Evolutionary conservation across 2,329 filamentous ascomycete genomes (phyloP), one percentile per base, ranked within the genome.

Genomic region (Microsporum ferrugineum): DNA sequence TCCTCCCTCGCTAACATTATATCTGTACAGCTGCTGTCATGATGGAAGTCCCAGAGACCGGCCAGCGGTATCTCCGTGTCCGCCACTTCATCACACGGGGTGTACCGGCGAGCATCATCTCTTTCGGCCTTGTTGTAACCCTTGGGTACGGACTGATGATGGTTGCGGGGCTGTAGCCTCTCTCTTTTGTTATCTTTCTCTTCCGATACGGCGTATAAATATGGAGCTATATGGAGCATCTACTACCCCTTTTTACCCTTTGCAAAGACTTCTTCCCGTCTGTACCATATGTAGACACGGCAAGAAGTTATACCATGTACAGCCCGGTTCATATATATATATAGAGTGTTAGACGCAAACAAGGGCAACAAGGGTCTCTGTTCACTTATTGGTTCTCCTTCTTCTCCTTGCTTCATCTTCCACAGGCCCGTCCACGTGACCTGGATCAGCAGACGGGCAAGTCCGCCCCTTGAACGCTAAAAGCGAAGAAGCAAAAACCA

Each of bases 41-140:
- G 94, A 97, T 97, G 81, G 94, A 99, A 76, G 92, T 99, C 69
- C 83, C 89, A 0, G 82, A 87, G 65, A 95, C 91, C 0, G 94
- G 94, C 6, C 89, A 95, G 71, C 82, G 94, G 61, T 99, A 99
- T 71, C 81, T 99, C 60, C 81, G 88, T 63, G 95, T 99, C 59
- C 88, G 88, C 71, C 94, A 99, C 73, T 99, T 99, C 75, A 87
- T 99, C 69, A 95, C 88, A 58, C 81, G 91, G n/a, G 94, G 94
- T 70, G 84, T 99, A 41, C 92, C 94, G 0, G 86, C 88, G 70
- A 95, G 88, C 73, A 72, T 97, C 39, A 79, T 96, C 60, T 86
- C 91, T 0, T 87, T 95, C 67, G 73, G 80, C 0, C 88, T 99
- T 7, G 86, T 96, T 47, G 82, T 97, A 33, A 92, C 90, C 0